Evolutionary conservation across 768 basidiomycete genomes (phyloP), one percentile per base, ranked within the genome.

Genomic region (Auricularia heimuer): DNA sequence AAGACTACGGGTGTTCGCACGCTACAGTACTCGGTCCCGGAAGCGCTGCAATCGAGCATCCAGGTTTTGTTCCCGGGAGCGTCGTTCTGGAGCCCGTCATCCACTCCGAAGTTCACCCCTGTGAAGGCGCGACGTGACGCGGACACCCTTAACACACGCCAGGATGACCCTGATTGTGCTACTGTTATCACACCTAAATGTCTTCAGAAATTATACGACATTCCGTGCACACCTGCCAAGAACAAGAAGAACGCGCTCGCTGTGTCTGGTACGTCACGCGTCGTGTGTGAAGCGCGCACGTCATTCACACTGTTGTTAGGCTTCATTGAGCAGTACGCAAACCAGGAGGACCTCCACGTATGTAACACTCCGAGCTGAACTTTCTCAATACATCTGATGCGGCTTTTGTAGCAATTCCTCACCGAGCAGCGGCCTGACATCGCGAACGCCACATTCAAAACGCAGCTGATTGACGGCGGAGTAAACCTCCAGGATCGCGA

Each of bases 11-110:
- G 68, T 37, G 67, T 78, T 37, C 74, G 77, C 54, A 78, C 78
- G 3, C 72, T 78, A n/a, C 65, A 68, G 14, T 78, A 77, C 69
- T 77, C 77, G 11, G 68, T 79, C 42, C 78, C 78, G 3, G 56
- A 68, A 14, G 69, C 69, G 14, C 70, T 79, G 6, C 64, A 70
- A 47, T 66, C 65, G 2, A 71, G 75, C 61, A 68, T 79, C 63
- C 67, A 73, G 34, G 56, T 73, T 21, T 29, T 60, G 24, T 60
- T 60, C 29, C 47, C 47, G 16, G 47, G 47, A 18, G 47, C 18
- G 18, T 51, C 47, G 47, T 60, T 35, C 24, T 14, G 24, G 29
- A 12, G 24, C 18, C 12, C 29, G 8, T 60, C 29, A 33, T n/a
- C 3, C 71, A 75, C 65, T 70, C 72, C 11, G 64, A 71, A 44